Conservation (phyloP, 1,139 yeast genomes). For the Geotrichum europaeum region DNA sequence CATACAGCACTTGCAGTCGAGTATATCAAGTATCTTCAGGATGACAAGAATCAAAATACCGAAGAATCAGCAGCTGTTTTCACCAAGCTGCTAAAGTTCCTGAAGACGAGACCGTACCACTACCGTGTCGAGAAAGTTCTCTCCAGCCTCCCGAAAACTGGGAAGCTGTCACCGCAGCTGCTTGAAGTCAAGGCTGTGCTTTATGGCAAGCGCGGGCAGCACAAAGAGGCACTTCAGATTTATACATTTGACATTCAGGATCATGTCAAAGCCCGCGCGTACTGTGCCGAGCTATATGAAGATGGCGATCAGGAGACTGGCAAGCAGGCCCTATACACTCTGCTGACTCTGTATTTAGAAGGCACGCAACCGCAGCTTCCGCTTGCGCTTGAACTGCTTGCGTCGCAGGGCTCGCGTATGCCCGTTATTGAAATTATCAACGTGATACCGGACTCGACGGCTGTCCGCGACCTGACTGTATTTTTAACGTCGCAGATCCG, state of each 20-base stretch:
- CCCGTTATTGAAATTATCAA: constrained; percentile 47
- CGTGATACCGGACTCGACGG: constrained; percentile 47
- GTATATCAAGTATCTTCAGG: constrained; percentile 43
- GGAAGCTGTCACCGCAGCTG: constrained; percentile 18
- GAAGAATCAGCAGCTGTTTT: constrained; percentile 16
- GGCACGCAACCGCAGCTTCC: constrained; percentile 33
- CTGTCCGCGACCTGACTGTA: constrained; percentile 40
- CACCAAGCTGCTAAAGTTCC: constrained; percentile 28
- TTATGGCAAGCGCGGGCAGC: constrained; percentile 54
- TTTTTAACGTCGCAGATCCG: constrained; percentile 49
- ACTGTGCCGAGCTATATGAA: constrained; percentile 50
- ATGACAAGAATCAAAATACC: background rate
- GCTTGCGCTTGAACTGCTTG: constrained; percentile 43
- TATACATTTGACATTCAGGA: constrained; percentile 55
- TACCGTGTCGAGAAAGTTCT: constrained; percentile 36
- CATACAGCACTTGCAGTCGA: constrained; percentile 52
- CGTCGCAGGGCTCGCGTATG: constrained; percentile 49
- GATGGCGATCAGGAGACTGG: constrained; percentile 41
- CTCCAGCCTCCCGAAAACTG: constrained; percentile 27
- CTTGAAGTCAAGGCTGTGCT: constrained; percentile 51
- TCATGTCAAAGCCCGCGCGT: constrained; percentile 48
- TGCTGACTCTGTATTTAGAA: constrained; percentile 35
- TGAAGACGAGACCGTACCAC: constrained; percentile 24
- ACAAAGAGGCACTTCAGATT: constrained; percentile 59
- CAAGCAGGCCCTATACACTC: constrained; percentile 29